Percentiles rank a stretch among this genome's conserved stretches.
Evolutionary conservation across 2,329 filamentous ascomycete species (phyloP).

Genomic region (Gaeumannomyces tritici): DNA sequence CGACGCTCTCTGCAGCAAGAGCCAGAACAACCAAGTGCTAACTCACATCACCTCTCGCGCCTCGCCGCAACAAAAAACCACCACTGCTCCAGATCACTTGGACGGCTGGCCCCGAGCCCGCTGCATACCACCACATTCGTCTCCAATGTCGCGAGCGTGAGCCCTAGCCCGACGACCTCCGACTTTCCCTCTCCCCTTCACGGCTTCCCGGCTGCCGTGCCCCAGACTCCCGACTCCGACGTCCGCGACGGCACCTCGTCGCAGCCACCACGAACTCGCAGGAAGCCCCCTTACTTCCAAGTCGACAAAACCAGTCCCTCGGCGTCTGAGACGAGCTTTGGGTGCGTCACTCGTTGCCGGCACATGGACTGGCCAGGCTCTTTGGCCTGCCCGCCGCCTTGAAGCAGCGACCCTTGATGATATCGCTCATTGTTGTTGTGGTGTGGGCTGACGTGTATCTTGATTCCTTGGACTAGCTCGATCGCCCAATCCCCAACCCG

Average conservation of each 20-base stretch:
- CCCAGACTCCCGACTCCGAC: slow-evolving; percentile 21
- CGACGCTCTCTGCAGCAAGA: slow-evolving; percentile 19
- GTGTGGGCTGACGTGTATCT: slow-evolving; percentile 1
- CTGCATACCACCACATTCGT: slow-evolving; percentile 32
- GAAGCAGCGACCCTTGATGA: neutral
- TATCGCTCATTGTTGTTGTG: neutral
- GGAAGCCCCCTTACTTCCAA: slow-evolving; percentile 24
- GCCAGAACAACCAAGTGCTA: slow-evolving; percentile 8
- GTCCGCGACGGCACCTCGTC: slow-evolving; percentile 14
- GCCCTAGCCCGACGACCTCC: slow-evolving; percentile 28
- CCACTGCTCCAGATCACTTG: slow-evolving; percentile 30
- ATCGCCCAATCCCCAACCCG: slow-evolving; percentile 16
- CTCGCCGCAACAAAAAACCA: neutral
- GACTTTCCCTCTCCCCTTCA: slow-evolving; percentile 21
- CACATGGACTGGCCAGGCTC: neutral
- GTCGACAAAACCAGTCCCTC: slow-evolving; percentile 25
- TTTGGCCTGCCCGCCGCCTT: neutral
- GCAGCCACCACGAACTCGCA: slow-evolving; percentile 8
- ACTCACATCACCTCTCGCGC: slow-evolving; percentile 15
- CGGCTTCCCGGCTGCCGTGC: slow-evolving; percentile 16
- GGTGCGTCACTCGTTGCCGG: neutral
- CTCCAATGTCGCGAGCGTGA: slow-evolving; percentile 26
- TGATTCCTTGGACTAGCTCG: slow-evolving; percentile 11
- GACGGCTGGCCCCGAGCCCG: slow-evolving; percentile 39
- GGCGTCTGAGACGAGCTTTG: slow-evolving; percentile 17